A percentile compares a stretch with the other conserved stretches of the same genome.
phyloP scores from a whole-genome alignment of 2,329 filamentous ascomycete genomes.

The Orbilia quercus region DNA sequence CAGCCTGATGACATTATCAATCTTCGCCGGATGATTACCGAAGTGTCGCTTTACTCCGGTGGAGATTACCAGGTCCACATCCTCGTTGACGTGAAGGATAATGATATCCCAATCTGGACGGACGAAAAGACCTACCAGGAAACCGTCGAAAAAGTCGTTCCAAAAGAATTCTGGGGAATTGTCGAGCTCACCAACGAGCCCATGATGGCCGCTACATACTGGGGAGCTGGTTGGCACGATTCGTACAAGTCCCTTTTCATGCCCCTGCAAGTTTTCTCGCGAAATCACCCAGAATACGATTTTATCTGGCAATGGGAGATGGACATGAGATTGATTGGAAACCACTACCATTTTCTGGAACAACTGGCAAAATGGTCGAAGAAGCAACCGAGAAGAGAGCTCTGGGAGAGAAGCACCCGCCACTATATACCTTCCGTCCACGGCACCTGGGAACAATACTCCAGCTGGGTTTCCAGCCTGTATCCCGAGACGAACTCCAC shows the following conservation, averaged over 20 bases:
- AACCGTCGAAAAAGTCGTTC: constrained; percentile 77
- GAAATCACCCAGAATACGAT: constrained; percentile 88
- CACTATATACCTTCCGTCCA: constrained; percentile 83
- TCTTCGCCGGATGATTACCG: constrained; percentile 83
- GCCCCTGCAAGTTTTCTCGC: constrained; percentile 90
- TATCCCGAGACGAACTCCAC: constrained; percentile 68
- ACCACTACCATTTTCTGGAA: constrained; percentile 80
- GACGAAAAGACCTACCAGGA: constrained; percentile 74
- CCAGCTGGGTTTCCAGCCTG: constrained; percentile 70
- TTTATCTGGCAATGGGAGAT: constrained; percentile 97
- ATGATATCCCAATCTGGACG: constrained; percentile 79
- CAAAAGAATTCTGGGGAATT: constrained; percentile 81
- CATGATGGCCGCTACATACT: constrained; percentile 91
- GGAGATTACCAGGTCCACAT: constrained; percentile 89
- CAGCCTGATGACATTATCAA: constrained; percentile 83
- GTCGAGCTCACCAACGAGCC: constrained; percentile 92
- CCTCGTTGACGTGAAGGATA: constrained; percentile 84
- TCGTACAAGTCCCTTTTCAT: constrained; percentile 93
- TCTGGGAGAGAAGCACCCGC: constrained; percentile 80
- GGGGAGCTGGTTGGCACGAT: constrained; percentile 62
- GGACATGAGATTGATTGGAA: constrained; percentile 89
- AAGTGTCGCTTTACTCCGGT: constrained; percentile 81
- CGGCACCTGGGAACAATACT: constrained; percentile 83
- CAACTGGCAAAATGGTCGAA: constrained; percentile 78
- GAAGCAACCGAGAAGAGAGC: constrained; percentile 78